phyloP scores from a whole-genome alignment of 192 early-diverging fungal species.

The Coemansia javaensis region DNA sequence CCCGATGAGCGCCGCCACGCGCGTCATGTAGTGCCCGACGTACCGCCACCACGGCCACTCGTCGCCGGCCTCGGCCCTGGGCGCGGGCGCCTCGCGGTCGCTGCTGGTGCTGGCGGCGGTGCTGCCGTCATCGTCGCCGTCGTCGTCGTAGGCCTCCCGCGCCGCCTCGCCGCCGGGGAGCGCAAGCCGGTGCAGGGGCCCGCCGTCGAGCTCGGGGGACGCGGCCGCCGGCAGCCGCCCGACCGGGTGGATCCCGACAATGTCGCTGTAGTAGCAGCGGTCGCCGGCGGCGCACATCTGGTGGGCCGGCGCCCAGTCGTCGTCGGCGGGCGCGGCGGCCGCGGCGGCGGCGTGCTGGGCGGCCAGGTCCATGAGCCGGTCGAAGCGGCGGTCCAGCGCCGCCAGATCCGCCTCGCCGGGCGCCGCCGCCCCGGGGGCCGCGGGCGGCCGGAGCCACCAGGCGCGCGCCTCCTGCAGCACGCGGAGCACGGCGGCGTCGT shows the following conservation, averaged over 20 bases:
- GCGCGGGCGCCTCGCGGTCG: not conserved
- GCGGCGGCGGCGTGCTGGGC: constrained; percentile 12
- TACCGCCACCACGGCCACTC: constrained; percentile 49
- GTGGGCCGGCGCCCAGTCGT: not conserved
- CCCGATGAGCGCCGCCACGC: constrained; percentile 41
- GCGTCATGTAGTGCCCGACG: constrained; percentile 43
- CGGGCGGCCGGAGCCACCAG: constrained; percentile 23
- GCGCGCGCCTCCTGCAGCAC: constrained; percentile 41
- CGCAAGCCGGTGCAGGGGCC: constrained; percentile 14
- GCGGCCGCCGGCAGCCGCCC: constrained; percentile 1
- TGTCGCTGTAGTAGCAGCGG: constrained; percentile 15
- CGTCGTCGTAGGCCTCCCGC: constrained; percentile 1
- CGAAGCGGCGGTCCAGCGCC: constrained; percentile 21
- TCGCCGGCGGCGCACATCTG: constrained; percentile 9
- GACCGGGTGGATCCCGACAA: constrained; percentile 34
- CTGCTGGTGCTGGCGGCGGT: not conserved
- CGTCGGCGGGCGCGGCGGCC: not conserved
- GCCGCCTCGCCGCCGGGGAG: constrained; percentile 11
- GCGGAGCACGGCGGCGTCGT: constrained; percentile 35
- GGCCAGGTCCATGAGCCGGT: constrained; percentile 20
- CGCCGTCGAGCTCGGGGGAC: constrained; percentile 19
- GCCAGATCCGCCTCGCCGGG: too few species aligned
- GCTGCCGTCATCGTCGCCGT: not conserved
- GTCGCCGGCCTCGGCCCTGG: not conserved
- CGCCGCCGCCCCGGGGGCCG: constrained; percentile 2